A percentile compares a stretch with the other conserved stretches of the same genome.
These are phyloP conservation scores for Cochlearia excelsa DNA, from an alignment of 345 rosid species.

Conservation along the genomic window DNA sequence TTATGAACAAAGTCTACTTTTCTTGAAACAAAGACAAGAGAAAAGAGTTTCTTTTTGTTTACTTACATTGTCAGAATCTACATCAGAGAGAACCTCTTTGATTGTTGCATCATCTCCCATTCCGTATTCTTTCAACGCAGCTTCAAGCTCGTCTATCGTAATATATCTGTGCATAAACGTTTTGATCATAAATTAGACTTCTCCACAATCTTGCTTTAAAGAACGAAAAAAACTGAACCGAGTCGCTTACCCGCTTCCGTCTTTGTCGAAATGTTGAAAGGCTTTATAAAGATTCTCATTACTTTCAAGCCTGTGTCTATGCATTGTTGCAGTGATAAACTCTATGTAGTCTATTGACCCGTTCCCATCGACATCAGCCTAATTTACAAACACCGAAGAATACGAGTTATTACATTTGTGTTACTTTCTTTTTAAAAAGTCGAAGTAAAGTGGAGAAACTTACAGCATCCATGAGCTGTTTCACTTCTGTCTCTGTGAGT, in stretches of 20 bases:
- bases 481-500: constrained; percentile 71
- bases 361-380: constrained; percentile 94
- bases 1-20: not conserved
- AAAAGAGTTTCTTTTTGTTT: not conserved
- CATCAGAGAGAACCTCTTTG: constrained; percentile 79
- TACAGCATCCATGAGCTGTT: constrained; percentile 93
- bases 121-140: constrained; percentile 72
- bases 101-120: constrained; percentile 73
- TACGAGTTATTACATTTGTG: not conserved
- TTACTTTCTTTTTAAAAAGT: too few relatives aligned
- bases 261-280: constrained; percentile 85
- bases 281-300: constrained; percentile 79
- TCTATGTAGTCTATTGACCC: constrained; percentile 81
- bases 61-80: constrained; percentile 74
- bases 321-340: constrained; percentile 88
- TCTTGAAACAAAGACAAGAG: not conserved
- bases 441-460: constrained; percentile 12
- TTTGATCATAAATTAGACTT: not conserved
- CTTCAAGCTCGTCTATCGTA: constrained; percentile 74
- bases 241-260: constrained; percentile 64
- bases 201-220: not conserved
- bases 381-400: constrained; percentile 4
- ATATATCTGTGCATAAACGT: constrained; percentile 46
- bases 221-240: not conserved
- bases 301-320: constrained; percentile 69